Percentiles rank a stretch among this genome's conserved stretches.
Evolutionary conservation across 2,329 filamentous ascomycete species (phyloP).

Genomic region (Verticillium nubilum): DNA sequence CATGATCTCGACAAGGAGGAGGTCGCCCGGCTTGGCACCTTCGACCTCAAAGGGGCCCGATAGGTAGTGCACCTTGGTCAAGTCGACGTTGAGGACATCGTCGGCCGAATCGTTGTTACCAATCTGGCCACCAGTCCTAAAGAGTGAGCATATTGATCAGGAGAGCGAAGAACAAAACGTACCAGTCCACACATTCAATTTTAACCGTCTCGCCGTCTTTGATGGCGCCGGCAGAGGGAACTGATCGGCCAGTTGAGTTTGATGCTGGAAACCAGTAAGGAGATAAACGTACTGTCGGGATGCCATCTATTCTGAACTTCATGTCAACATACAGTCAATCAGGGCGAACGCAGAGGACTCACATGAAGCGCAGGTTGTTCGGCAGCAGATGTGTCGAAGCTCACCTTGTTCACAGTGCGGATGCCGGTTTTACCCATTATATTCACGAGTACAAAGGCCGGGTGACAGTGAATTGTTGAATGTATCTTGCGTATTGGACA

Average conservation of each 20-base stretch:
- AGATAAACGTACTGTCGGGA: slow-evolving; percentile 64
- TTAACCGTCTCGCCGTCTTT: slow-evolving; percentile 84
- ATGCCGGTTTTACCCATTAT: slow-evolving; percentile 55
- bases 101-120: slow-evolving; percentile 86
- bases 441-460: not conserved
- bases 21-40: slow-evolving; percentile 76
- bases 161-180: slow-evolving; percentile 10
- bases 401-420: slow-evolving; percentile 67
- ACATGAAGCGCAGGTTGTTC: slow-evolving; percentile 69
- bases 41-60: slow-evolving; percentile 86
- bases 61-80: slow-evolving; percentile 81
- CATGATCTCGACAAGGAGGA: slow-evolving; percentile 83
- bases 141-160: not conserved
- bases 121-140: slow-evolving; percentile 72
- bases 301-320: slow-evolving; percentile 77
- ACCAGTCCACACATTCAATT: slow-evolving; percentile 87
- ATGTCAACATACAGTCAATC: not conserved
- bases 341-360: slow-evolving; percentile 25
- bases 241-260: slow-evolving; percentile 33
- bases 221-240: slow-evolving; percentile 68
- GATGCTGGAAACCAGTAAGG: not conserved
- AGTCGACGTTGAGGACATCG: slow-evolving; percentile 77
- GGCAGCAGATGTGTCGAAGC: slow-evolving; percentile 64
- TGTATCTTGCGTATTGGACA: not conserved
- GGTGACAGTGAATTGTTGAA: not conserved